Evolutionary conservation across 208 protist genomes (phyloP), one percentile per base, ranked within the genome.

Genomic region (Crithidia fasciculata): DNA sequence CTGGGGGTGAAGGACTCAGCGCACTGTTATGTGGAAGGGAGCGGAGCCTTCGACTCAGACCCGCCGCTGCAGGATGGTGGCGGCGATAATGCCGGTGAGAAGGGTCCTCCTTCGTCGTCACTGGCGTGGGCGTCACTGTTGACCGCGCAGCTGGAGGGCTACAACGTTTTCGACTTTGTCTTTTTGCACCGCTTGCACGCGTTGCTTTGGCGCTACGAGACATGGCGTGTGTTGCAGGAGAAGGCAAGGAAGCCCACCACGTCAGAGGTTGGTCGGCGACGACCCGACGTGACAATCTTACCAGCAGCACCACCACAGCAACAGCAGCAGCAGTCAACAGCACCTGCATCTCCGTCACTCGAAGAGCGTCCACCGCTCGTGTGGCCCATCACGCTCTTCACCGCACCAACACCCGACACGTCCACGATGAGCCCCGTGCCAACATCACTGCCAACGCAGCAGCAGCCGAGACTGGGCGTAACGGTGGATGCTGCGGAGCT

Each of bases 151-250:
- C 53, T 79, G 5, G 36, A 52, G 0, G 74, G 59, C 60, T 74
- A 68, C 61, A 69, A 53, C 47, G 41, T 49, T 9, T 49, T 70
- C 16, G 67, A 79, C 39, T 43, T 74, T 4, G 8, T 2, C 10
- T 79, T 74, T 36, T 54, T 79, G 15, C 56, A 61, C n/a, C 45
- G 64, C 36, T 43, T 79, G 18, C 74, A 79, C 37, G 50, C 15
- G 5, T 9, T 63, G 52, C 52, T 79, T 52, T 79, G 67, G 67
- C n/a, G 40, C 6, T 73, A 69, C 55, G 66, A 74, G 16, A 13
- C 3, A 43, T 49, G 50, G 67, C 41, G 37, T 12, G 43, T 53
- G 40, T 10, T 36, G 16, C 10, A 69, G 13, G 64, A 47, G 9
- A 36, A 28, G 37, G 52, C 28, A 1, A 28, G 59, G n/a, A 69